Percentiles rank a stretch among this genome's conserved stretches.
Conservation (phyloP, 345 rosid genomes). For the Sisymbrium altissimum region DNA sequence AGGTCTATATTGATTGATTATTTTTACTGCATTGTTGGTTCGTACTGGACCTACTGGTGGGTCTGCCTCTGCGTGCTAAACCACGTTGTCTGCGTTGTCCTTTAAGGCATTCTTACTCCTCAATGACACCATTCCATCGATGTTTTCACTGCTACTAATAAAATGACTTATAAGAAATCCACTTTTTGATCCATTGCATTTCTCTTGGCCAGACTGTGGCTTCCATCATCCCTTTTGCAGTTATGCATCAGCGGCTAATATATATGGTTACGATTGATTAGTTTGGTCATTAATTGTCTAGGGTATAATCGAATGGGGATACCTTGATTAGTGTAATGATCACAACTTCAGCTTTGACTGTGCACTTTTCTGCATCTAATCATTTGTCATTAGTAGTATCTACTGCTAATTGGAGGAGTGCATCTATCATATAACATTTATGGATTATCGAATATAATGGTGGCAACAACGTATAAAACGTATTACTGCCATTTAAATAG, state of each 20-base stretch:
- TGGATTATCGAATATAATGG: background rate
- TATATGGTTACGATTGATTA: too few species aligned
- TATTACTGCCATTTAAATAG: too few species aligned
- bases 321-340: background rate
- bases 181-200: background rate
- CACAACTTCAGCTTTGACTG: background rate
- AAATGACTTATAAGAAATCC: background rate
- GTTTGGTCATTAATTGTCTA: too few species aligned
- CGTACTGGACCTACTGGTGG: background rate
- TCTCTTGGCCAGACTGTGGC: background rate
- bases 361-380: too few species aligned
- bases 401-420: too few species aligned
- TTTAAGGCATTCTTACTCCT: background rate
- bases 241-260: background rate
- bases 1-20: slow-evolving; percentile 24
- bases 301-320: too few species aligned
- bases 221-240: background rate
- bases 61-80: background rate
- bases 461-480: too few species aligned
- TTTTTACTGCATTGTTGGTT: background rate
- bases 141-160: background rate
- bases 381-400: too few species aligned
- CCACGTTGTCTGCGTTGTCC: background rate
- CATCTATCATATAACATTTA: background rate
- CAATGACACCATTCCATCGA: background rate